phyloP scores from a whole-genome alignment of 2,329 filamentous ascomycete species.

The Orbilia oligospora region DNA sequence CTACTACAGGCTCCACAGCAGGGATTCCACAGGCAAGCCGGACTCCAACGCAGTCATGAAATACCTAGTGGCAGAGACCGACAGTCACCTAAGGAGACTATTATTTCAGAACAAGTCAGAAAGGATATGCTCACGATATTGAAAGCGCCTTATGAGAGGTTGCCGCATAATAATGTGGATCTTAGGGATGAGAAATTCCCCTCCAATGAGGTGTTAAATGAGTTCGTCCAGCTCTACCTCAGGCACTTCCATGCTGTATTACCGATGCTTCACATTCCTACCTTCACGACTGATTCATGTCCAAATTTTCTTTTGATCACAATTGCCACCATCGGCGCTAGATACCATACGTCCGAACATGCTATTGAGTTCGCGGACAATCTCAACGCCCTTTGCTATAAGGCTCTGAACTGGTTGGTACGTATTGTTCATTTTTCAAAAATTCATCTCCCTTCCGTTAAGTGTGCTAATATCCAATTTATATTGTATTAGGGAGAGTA shows the following conservation, averaged over 20 bases:
- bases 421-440: slow-evolving; percentile 7
- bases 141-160: slow-evolving; percentile 62
- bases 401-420: slow-evolving; percentile 64
- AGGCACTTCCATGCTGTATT: slow-evolving; percentile 65
- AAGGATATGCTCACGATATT: slow-evolving; percentile 63
- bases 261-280: slow-evolving; percentile 65
- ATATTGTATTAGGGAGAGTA: slow-evolving; percentile 62
- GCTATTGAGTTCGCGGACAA: slow-evolving; percentile 64
- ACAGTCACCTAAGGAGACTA: slow-evolving; percentile 44
- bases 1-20: slow-evolving; percentile 62
- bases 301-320: slow-evolving; percentile 63
- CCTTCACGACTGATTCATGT: slow-evolving; percentile 62
- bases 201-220: slow-evolving; percentile 63
- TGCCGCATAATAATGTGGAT: slow-evolving; percentile 62
- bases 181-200: slow-evolving; percentile 64
- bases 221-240: slow-evolving; percentile 66
- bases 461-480: slow-evolving; percentile 6
- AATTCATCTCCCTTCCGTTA: background rate
- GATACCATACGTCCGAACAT: slow-evolving; percentile 63
- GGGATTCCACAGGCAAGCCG: slow-evolving; percentile 53
- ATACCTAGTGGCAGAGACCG: slow-evolving; percentile 41
- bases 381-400: slow-evolving; percentile 64
- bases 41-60: slow-evolving; percentile 49
- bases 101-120: slow-evolving; percentile 62
- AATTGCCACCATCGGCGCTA: slow-evolving; percentile 64